Evolutionary conservation across 176 grass and related monocot species (phyloP), one percentile per base, ranked within the genome.

Genomic region (Musa schizocarpa): DNA sequence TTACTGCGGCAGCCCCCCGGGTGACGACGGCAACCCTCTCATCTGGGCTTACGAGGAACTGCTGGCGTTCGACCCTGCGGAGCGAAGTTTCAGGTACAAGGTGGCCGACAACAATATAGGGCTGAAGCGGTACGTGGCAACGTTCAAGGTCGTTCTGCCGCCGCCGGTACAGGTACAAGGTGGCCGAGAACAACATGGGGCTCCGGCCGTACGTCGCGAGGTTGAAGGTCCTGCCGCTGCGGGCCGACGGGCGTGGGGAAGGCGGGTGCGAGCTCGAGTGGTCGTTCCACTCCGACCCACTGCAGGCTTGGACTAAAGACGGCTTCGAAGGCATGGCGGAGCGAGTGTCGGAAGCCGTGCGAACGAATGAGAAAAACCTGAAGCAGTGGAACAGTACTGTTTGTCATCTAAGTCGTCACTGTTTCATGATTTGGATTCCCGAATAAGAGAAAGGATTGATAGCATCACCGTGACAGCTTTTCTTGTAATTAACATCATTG

Each of bases 21-120:
- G 74, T 16, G 82, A 54, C 0, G 50, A 67, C 64, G 34, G 29
- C 23, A n/a, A 76, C 65, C 63, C 72, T 0, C 26, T 14, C 2
- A 20, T 0, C 23, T 92, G 93, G 93, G 85, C 87, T 16, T 76
- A 81, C 58, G 89, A 96, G 77, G 81, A 96, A 73, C 85, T 96
- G 65, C 79, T 92, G 8, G 78, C 80, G 53, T 57, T 86, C 73
- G 87, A 96, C 65, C 19, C 79, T 0, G 78, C 13, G 1, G 76
- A 63, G 43, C 61, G 82, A 14, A 72, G 82, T 12, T 88, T 89
- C 57, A 74, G 69, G 23, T 96, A 92, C 76, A 53, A 69, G 58
- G 82, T 96, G 54, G 64, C 82, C 54, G 87, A 73, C 14, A 86
- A 80, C 84, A 96, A 70, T 85, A 76, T 92, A 73, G 92, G 89